Evolutionary conservation across 1,284 basidiomycete species (phyloP), one percentile per base, ranked within the genome.

Genomic region (Sanghuangporus weigelae): DNA sequence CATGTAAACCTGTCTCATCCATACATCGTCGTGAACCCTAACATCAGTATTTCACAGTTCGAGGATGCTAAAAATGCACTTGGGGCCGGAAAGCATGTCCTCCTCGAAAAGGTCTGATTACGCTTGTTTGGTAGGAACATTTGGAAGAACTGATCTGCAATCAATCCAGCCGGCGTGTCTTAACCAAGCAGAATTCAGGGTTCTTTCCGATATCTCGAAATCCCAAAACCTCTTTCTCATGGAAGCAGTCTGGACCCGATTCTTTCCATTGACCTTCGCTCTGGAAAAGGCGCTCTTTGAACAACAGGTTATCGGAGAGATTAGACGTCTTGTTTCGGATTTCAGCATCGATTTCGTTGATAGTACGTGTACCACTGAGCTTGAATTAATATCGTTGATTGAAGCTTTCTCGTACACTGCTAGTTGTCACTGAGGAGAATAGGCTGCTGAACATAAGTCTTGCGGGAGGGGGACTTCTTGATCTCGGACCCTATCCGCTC

Each of bases 401-500:
- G 21, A 59, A 36, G 48, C 19, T 60, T n/a, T 12, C 14, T 26
- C 10, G 57, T 19, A 4, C 40, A n/a, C 11, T 42, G 11, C 16
- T 35, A 56, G 63, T 60, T 48, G 63, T 31, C 26, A 50, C 44
- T 48, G 64, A 57, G 31, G 44, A 46, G 23, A 73, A 76, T 69
- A 72, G 81, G 3, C 72, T 82, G 68, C 73, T 77, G 66, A 75
- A 79, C 66, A 77, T 80, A 1, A 70, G 75, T 11, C 72, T 81
- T 8, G 81, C 76, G 2, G 81, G 81, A 11, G 81, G 81, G 2
- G 76, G 76, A 3, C 69, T 82, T 11, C 73, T 83, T 23, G 81
- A 81, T 67, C 72, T 77, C 51, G 71, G 67, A 2, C 73, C 77
- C 0, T 79, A 80, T 68, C 76, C 78, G 0, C 72, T 76, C 23